Base-by-base conservation (phyloP, 352 stramenopile species). In the Globisporangium viniferum region DNA sequence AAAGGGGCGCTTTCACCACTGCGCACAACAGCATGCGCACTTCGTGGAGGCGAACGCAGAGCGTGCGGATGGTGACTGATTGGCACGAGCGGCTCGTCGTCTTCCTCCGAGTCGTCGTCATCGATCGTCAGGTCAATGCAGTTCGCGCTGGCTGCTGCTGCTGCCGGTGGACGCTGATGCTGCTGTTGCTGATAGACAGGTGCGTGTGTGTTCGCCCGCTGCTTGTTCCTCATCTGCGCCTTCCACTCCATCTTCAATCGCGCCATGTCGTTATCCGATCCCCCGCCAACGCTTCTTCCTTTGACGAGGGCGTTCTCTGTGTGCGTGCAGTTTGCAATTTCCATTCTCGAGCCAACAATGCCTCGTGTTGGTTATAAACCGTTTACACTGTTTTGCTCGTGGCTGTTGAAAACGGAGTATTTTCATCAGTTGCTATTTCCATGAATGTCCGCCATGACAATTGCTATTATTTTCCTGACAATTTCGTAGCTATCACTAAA, bases 61-160 rank as follows among this genome's bases (percentile, higher is more conserved):
- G 56, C 33, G n/a, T 48, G 33, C 9, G 9, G 33, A 2, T 14
- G 31, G 9, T 14, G 31, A 3, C 20, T 48, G 4, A n/a, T 2
- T 12, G n/a, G 2, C 18, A 62, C 70, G 55, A 82, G 74, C 0
- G 76, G 67, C 48, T 86, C 70, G n/a, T 84, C 79, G n/a, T 79
- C 73, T 7, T 89, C 78, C 20, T 89, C 80, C 55, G 75, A 76
- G 9, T 86, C 80, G 31, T 88, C 77, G n/a, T n/a, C n/a, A 15
- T 89, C 80, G 9, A 75, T 57, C 31, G 81, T 90, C 35, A 92
- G 68, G 48, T 92, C 84, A 58, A 92, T 92, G 58, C 59, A 67
- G 41, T 12, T 64, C 27, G 15, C 36, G 10, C 24, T 33, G 6
- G 39, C 22, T 46, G 14, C n/a, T 61, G 31, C 2, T 12, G 18